Base-by-base conservation (phyloP, 768 basidiomycete species). In the Pisolithus microcarpus region DNA sequence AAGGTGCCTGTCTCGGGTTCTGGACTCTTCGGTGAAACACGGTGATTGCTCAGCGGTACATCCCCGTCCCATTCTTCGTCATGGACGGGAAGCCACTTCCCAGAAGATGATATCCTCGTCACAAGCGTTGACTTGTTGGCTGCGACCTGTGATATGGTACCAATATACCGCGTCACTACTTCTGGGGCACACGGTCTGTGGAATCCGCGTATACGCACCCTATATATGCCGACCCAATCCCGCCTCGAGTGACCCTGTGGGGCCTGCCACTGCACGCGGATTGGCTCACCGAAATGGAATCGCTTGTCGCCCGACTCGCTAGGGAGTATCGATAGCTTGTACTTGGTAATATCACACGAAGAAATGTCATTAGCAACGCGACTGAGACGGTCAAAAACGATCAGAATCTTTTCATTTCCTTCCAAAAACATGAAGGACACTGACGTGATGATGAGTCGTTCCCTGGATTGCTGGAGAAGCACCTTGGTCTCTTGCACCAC, bases 161-260 rank as follows among this genome's bases (percentile, higher is more conserved):
- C 30, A 10, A 30, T 30, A 44, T 38, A 16, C 23, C 11, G 26
- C 13, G 28, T 44, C 23, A 44, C 6, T 16, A 44, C 13, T n/a
- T n/a, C 26, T 9, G 30, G 10, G 10, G 11, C 30, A 31, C 43
- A 24, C 13, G 24, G 5, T 11, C 15, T n/a, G 23, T 30, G 9
- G 15, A 37, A 37, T 2, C 26, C 7, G 4, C 2, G 11, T 28
- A 24, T 44, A 24, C 73, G 38, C 58, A 89, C 89, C 64, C 85
- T 77, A 63, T 92, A 92, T 23, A 97, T 80, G 13, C 94, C 96
- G 60, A 99, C 87, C 96, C 96, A 98, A 65, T 99, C 96, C 58
- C 83, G 82, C 11, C 89, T 78, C 11, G 93, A 94, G 63, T 97
- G 95, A 49, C 81, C 78, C 34, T 73, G 69, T 1, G 95, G 94